Base-by-base conservation (phyloP, 1,139 yeast species). In the Zygosaccharomyces pseudobailii region DNA sequence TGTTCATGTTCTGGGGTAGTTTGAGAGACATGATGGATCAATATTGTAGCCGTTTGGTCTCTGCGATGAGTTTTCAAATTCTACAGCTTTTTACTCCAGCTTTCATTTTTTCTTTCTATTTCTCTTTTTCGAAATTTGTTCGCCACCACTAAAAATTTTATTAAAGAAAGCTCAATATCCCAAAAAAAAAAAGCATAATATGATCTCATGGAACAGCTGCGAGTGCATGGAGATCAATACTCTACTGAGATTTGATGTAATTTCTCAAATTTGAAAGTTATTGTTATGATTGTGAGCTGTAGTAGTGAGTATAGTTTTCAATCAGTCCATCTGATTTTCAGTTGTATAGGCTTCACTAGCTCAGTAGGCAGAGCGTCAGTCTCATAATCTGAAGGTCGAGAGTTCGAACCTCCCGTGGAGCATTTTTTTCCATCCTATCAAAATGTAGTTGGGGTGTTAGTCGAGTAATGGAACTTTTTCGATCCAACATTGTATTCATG, bases 1-100 rank as follows among this genome's bases (percentile, higher is more conserved):
- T 77, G 58, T 87, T 87, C 45, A 98, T 97, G 49, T 95, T 96
- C 61, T 82, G 84, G 42, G 98, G 98, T 54, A 92, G 74, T 70
- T 87, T 86, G 55, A 92, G 76, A 45, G 97, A 87, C 97, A 90
- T 90, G 22, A 39, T 53, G 25, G 5, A 22, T 25, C 31, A n/a
- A 31, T 31, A 3, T 40, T n/a, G 22, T n/a, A 6, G 10, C 34
- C 25, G 19, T 22, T 19, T 27, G 6, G 27, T 17, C 23, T 22
- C 43, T 33, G 21, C 24, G 36, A 34, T 36, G 40, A 36, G 30
- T 40, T 31, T 4, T n/a, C n/a, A 22, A n/a, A 19, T 5, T 23
- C 5, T 40, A 30, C 36, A 17, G 28, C 21, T 31, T 40, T 21
- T 40, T 20, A 31, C n/a, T 31, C 32, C 23, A 40, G 42, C 24